Conservation (phyloP, 164 flowering plant species). For the Vitis amurensis region DNA sequence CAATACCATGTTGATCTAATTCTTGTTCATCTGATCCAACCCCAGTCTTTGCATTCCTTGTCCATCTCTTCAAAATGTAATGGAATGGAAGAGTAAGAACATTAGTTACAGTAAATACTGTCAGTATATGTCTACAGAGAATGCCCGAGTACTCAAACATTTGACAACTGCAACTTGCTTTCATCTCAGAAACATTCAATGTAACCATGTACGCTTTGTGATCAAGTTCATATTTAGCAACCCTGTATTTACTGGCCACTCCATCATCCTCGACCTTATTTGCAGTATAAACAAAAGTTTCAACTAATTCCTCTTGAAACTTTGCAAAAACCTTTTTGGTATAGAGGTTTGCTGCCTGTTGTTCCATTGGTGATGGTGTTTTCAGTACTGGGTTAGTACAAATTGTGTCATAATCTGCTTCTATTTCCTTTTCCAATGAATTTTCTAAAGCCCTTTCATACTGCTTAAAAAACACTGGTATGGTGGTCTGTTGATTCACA, state of each 20-base stretch:
- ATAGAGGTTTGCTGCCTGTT: conserved; percentile 60
- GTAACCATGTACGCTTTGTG: conserved; percentile 51
- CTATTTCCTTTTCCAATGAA: conserved; percentile 52
- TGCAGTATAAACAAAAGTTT: conserved; percentile 60
- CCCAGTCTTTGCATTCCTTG: conserved; percentile 50
- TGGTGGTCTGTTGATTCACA: conserved; percentile 47
- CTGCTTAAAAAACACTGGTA: conserved; percentile 50
- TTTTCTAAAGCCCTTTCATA: conserved; percentile 55
- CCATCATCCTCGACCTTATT: conserved; percentile 57
- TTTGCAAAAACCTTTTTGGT: conserved; percentile 50
- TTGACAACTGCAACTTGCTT: conserved; percentile 61
- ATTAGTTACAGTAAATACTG: conserved; percentile 64
- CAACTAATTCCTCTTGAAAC: conserved; percentile 66
- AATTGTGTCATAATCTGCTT: conserved; percentile 57
- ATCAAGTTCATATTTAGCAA: conserved; percentile 65
- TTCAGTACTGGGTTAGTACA: conserved; percentile 50
- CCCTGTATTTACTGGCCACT: conserved; percentile 46
- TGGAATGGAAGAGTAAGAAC: conserved; percentile 67
- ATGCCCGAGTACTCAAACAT: conserved; percentile 73
- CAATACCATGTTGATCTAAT: conserved; percentile 27
- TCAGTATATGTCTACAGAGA: conserved; percentile 63
- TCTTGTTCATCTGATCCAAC: conserved; percentile 35
- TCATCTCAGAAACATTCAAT: conserved; percentile 43
- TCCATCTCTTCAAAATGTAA: conserved; percentile 73
- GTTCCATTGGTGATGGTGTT: conserved; percentile 71